Evolutionary conservation across 129 eudicot species (phyloP).

Genomic region (Lactuca saligna): DNA sequence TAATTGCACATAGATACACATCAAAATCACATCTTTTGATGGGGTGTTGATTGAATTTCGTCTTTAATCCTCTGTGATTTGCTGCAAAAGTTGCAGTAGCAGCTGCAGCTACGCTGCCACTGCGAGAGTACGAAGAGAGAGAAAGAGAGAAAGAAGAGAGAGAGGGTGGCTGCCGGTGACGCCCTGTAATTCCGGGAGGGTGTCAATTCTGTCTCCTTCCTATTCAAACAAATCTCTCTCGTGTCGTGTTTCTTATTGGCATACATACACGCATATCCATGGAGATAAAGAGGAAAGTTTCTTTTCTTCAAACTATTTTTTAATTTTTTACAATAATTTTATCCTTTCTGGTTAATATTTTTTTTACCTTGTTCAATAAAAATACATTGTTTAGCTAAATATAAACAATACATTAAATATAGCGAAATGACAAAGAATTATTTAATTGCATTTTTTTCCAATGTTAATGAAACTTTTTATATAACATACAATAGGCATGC

Average conservation of each 20-base stretch:
- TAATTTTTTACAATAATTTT: background rate
- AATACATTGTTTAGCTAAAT: background rate
- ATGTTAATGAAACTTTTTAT: too few species aligned
- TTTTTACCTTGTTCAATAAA: background rate
- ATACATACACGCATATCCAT: constrained; percentile 19
- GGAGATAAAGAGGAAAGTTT: background rate
- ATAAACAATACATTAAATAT: too few species aligned
- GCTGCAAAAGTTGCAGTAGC: constrained; percentile 50
- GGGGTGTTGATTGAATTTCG: constrained; percentile 8
- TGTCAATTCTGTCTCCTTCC: constrained; percentile 78
- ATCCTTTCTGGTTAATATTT: too few species aligned
- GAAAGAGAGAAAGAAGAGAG: constrained; percentile 34
- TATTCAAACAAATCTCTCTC: constrained; percentile 53
- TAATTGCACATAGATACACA: constrained; percentile 22
- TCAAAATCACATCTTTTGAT: constrained; percentile 42
- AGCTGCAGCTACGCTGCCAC: constrained; percentile 19
- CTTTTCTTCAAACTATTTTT: background rate
- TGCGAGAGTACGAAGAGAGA: constrained; percentile 18
- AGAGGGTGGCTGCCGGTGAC: constrained; percentile 31
- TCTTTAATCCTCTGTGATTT: constrained; percentile 11
- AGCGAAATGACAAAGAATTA: background rate
- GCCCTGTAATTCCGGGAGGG: constrained; percentile 96
- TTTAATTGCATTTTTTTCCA: too few species aligned
- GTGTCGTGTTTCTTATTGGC: constrained; percentile 41
- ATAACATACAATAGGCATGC: too few species aligned